Evolutionary conservation across 345 rosid genomes (phyloP).

Genomic region (Salix suchowensis): DNA sequence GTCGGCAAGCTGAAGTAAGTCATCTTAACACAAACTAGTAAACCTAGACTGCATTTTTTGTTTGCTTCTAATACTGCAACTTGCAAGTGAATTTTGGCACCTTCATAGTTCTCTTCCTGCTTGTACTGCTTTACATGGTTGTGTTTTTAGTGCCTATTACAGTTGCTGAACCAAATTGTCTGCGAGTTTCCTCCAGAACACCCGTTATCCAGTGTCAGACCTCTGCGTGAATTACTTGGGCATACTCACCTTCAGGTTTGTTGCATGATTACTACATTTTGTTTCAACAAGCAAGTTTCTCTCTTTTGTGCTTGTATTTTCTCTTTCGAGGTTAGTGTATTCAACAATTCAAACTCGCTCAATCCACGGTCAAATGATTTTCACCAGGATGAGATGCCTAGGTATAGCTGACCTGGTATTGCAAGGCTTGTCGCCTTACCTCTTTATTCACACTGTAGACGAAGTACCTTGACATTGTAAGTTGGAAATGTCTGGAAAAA

Average conservation of each 20-base stretch:
- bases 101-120: background rate
- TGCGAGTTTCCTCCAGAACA: constrained; percentile 98
- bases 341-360: background rate
- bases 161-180: constrained; percentile 92
- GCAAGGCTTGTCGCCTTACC: background rate
- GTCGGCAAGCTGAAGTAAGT: constrained; percentile 94
- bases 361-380: background rate
- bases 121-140: background rate
- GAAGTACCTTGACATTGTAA: background rate
- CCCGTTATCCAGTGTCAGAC: constrained; percentile 74
- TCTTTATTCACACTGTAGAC: background rate
- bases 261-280: constrained; percentile 9
- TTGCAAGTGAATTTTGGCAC: background rate
- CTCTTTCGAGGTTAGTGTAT: background rate
- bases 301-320: background rate
- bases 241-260: constrained; percentile 92
- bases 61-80: background rate
- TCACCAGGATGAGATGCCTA: background rate
- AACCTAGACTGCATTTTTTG: constrained; percentile 1
- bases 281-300: background rate
- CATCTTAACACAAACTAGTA: background rate
- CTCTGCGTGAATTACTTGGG: constrained; percentile 90
- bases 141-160: constrained; percentile 21
- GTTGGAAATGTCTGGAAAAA: background rate
- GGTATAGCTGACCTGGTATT: background rate